These are phyloP conservation scores for Arctium minus DNA, from an alignment of 129 eudicot genomes.

Conservation along the genomic window DNA sequence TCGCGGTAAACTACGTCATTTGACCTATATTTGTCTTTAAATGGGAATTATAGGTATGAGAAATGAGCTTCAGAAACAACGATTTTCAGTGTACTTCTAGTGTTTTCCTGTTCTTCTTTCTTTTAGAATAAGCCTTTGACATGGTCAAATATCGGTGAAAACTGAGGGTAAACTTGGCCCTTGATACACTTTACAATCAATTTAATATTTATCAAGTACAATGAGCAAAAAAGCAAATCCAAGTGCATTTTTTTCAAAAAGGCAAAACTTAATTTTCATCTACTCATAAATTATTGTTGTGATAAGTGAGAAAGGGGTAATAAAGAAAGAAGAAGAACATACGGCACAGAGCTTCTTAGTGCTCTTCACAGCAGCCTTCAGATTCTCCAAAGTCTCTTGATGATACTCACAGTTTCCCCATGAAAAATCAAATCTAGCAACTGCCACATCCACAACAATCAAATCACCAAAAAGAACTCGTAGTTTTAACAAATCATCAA, in stretches of 20 bases:
- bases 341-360: constrained; percentile 89
- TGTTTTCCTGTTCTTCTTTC: not conserved
- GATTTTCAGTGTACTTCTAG: not conserved
- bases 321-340: constrained; percentile 28
- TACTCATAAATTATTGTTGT: not conserved
- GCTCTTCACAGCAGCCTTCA: constrained; percentile 66
- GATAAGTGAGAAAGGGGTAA: not conserved
- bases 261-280: not conserved
- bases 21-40: not conserved
- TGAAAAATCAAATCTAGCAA: constrained; percentile 94
- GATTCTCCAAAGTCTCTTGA: constrained; percentile 84
- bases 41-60: not conserved
- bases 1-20: not conserved
- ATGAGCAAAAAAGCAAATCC: not conserved
- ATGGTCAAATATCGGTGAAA: constrained; percentile 8
- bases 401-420: constrained; percentile 76
- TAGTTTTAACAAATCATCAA: not conserved
- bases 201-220: not conserved
- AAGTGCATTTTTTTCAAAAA: not conserved
- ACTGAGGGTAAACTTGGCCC: not conserved
- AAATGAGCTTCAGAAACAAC: not conserved
- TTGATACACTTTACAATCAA: not conserved
- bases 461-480: not conserved
- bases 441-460: constrained; percentile 33
- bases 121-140: not conserved